phyloP scores from a whole-genome alignment of 1,139 yeast genomes.

The Suhomyces bokatorum region DNA sequence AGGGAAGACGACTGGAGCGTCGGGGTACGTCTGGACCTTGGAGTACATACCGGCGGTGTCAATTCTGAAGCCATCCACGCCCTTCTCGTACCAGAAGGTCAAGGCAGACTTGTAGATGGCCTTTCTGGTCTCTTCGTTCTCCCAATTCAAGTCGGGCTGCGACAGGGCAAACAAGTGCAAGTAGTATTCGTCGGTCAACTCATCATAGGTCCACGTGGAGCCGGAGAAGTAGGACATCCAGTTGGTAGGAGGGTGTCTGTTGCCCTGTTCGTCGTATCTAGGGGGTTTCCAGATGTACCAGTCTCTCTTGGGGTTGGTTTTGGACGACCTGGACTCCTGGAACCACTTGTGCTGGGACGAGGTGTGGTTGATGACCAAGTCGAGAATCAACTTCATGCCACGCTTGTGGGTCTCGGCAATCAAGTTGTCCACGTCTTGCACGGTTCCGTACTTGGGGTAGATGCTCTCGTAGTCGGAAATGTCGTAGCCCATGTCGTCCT shows the following conservation, averaged over 20 bases:
- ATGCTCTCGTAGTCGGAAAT: conserved; percentile 25
- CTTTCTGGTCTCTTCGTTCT: conserved; percentile 24
- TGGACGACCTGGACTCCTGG: conserved; percentile 26
- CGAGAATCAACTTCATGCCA: conserved; percentile 26
- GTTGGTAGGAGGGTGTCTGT: conserved; percentile 28
- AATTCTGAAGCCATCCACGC: conserved; percentile 28
- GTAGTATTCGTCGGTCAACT: conserved; percentile 25
- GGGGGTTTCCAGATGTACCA: conserved; percentile 29
- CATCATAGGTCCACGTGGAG: conserved; percentile 28
- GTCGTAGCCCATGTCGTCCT: conserved; percentile 30
- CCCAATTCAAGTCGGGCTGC: conserved; percentile 32
- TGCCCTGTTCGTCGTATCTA: conserved; percentile 22
- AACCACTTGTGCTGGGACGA: conserved; percentile 27
- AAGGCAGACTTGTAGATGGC: conserved; percentile 25
- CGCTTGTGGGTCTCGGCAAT: conserved; percentile 21
- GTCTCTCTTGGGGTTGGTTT: conserved; percentile 25
- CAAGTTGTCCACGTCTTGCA: conserved; percentile 25
- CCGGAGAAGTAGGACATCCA: conserved; percentile 27
- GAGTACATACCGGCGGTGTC: conserved; percentile 28
- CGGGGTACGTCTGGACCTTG: conserved; percentile 23
- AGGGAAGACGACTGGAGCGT: conserved; percentile 25
- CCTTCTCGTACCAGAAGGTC: conserved; percentile 26
- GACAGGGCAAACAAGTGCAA: conserved; percentile 24
- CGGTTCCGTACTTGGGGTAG: conserved; percentile 26
- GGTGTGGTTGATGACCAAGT: conserved; percentile 28